Conservation (phyloP, 495 filamentous ascomycete genomes). For the Xylaria venustula region DNA sequence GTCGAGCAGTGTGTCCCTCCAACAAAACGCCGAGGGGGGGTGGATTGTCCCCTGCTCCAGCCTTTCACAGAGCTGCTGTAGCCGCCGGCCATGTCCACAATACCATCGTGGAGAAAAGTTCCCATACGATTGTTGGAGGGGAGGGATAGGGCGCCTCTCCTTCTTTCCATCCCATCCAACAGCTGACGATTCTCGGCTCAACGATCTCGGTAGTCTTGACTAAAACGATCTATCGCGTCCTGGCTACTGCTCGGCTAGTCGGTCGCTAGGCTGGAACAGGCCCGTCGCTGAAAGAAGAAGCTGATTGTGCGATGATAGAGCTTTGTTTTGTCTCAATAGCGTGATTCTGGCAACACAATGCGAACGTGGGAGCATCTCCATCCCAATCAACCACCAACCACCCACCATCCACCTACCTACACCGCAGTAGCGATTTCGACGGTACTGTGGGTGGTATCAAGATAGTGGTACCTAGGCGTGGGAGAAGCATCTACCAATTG, state of each 20-base stretch:
- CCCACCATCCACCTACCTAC: not conserved
- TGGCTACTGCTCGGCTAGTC: slow-evolving; percentile 9
- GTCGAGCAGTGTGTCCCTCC: slow-evolving; percentile 34
- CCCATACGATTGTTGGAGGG: slow-evolving; percentile 9
- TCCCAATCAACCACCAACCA: not conserved
- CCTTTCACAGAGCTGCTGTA: slow-evolving; percentile 46
- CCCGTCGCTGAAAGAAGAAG: slow-evolving; percentile 13
- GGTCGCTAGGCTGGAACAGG: slow-evolving; percentile 10
- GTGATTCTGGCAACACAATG: slow-evolving; percentile 14
- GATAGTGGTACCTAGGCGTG: not conserved
- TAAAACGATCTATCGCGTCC: slow-evolving; percentile 9
- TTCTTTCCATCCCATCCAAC: slow-evolving; percentile 10
- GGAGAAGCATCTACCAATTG: slow-evolving; percentile 7
- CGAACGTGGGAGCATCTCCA: slow-evolving; percentile 8
- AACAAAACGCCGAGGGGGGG: slow-evolving; percentile 34
- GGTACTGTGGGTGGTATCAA: not conserved
- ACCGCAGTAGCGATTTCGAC: not conserved
- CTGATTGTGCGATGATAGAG: slow-evolving; percentile 7
- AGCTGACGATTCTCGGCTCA: slow-evolving; percentile 12
- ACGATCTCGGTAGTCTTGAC: slow-evolving; percentile 15
- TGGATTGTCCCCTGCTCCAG: slow-evolving; percentile 31
- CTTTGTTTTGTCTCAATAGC: slow-evolving; percentile 9
- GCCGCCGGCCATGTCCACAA: slow-evolving; percentile 32
- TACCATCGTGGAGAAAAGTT: slow-evolving; percentile 17
- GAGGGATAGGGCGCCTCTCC: slow-evolving; percentile 11